Percentiles rank a stretch among this genome's conserved stretches.
phyloP scores from a whole-genome alignment of 228 moss, liverwort and hornwort species.

The Sphagnum magellanicum region DNA sequence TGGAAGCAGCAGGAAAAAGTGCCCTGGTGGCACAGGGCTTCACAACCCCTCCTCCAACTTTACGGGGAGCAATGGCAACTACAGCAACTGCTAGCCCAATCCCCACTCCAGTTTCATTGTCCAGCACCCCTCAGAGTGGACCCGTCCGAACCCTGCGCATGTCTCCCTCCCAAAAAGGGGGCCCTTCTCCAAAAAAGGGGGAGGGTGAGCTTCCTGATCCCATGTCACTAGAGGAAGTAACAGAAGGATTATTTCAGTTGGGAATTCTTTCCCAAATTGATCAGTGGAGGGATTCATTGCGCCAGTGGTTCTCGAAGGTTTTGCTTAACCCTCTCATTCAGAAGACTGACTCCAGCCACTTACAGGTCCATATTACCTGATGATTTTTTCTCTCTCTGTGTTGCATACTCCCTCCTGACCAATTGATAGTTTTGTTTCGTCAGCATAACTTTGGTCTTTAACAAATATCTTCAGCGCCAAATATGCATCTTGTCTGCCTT shows the following conservation, averaged over 20 bases:
- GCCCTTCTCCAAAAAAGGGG: constrained; percentile 83
- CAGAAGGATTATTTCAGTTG: constrained; percentile 59
- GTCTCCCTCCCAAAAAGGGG: constrained; percentile 82
- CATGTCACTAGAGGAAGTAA: constrained; percentile 81
- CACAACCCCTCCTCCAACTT: constrained; percentile 68
- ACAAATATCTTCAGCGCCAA: not conserved
- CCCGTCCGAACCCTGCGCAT: constrained; percentile 67
- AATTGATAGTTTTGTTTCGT: not conserved
- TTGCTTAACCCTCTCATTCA: constrained; percentile 72
- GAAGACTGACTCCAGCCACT: constrained; percentile 82
- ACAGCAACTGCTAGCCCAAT: constrained; percentile 36
- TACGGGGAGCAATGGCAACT: constrained; percentile 42
- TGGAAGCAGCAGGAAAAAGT: constrained; percentile 41
- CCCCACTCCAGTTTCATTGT: constrained; percentile 38
- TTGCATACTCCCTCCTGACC: not conserved
- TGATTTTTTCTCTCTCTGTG: too few relatives aligned
- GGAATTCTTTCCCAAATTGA: constrained; percentile 73
- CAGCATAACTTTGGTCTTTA: not conserved
- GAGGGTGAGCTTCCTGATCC: constrained; percentile 79
- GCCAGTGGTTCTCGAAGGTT: constrained; percentile 90
- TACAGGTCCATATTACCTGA: constrained; percentile 46
- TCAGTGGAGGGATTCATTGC: constrained; percentile 77
- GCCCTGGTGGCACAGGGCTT: constrained; percentile 28
- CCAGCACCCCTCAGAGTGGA: constrained; percentile 60
- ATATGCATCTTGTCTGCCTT: not conserved